Evolutionary conservation across 495 filamentous ascomycete genomes (phyloP), one percentile per base, ranked within the genome.

Genomic region (Lasiosphaeria miniovina): DNA sequence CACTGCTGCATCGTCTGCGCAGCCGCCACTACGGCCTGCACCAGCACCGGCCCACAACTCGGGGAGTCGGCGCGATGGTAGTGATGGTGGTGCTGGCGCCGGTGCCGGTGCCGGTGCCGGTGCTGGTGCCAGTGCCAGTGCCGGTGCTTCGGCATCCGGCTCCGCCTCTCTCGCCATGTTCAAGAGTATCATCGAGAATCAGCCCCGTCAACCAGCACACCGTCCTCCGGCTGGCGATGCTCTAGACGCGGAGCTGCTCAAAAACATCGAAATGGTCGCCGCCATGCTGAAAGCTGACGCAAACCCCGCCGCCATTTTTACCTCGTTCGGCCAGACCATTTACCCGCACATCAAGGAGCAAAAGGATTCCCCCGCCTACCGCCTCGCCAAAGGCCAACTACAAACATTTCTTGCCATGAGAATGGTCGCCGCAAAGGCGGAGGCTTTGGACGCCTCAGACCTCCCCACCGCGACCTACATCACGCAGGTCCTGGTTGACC

Each of bases 381-480:
- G 24, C 24, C 24, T 24, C 24, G 24, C 24, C 24, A 24, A 24
- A 2, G 24, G 24, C 24, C 24, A 24, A 24, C 24, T 24, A 24
- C 24, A 24, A 24, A 24, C 24, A 24, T 24, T 24, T 24, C 24
- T 24, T 24, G 24, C 24, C 31, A 50, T 76, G 48, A 60, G 65
- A 5, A 62, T 58, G 33, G 41, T 78, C 35, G 46, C 49, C 17
- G 73, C 70, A 46, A 80, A 78, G 58, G 58, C 60, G 11, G 40
- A 62, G 3, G 61, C 72, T 54, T 73, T 74, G 31, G 65, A 68
- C n/a, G 66, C 70, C 0, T 49, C 55, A 40, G 41, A 52, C 0
- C 68, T 79, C 31, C 78, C 80, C 2, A 65, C 64, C 48, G 65
- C 77, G 33, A 64, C 73, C 11, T 72, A 76, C 12, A 71, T 82